Percentiles rank a stretch among this genome's conserved stretches.
phyloP scores from a whole-genome alignment of 2,329 filamentous ascomycete species.

The Apiospora koreana region DNA sequence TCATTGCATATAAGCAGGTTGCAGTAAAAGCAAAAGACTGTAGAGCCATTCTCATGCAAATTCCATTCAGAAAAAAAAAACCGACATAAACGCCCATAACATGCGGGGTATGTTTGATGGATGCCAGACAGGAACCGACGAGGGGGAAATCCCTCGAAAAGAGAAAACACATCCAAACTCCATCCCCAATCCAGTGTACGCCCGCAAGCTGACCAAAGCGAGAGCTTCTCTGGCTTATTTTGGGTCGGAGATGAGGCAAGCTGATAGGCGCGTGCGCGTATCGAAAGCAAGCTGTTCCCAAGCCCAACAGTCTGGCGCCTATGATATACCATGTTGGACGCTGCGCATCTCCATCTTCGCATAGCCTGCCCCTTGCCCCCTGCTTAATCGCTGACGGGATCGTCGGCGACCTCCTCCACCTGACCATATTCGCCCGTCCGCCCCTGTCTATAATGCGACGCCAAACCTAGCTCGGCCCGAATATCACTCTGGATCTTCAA shows the following conservation, averaged over 20 bases:
- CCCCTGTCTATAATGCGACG: conserved; percentile 15
- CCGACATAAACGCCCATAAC: conserved; percentile 21
- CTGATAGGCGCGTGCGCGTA: not conserved
- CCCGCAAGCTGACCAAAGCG: conserved; percentile 11
- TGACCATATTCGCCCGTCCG: conserved; percentile 22
- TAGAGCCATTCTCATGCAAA: conserved; percentile 1
- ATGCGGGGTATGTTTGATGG: conserved; percentile 24
- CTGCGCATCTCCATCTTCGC: not conserved
- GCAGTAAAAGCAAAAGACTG: not conserved
- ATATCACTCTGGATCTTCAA: conserved; percentile 83
- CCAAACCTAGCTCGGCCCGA: conserved; percentile 51
- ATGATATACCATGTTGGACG: conserved; percentile 6
- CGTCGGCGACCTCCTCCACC: conserved; percentile 27
- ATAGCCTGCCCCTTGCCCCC: not conserved
- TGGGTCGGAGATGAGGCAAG: not conserved
- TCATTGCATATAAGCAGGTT: not conserved
- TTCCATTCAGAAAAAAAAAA: conserved; percentile 4
- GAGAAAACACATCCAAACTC: conserved; percentile 14
- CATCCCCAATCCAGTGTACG: conserved; percentile 14
- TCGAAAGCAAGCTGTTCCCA: not conserved
- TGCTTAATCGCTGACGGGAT: conserved; percentile 28
- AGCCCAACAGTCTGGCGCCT: not conserved
- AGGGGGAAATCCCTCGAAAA: not conserved
- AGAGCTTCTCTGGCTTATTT: conserved; percentile 11
- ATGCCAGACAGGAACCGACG: conserved; percentile 1